Conservation (phyloP, 371 early-diverging fungal genomes). For the Thermomucor indicae-seudaticae region DNA sequence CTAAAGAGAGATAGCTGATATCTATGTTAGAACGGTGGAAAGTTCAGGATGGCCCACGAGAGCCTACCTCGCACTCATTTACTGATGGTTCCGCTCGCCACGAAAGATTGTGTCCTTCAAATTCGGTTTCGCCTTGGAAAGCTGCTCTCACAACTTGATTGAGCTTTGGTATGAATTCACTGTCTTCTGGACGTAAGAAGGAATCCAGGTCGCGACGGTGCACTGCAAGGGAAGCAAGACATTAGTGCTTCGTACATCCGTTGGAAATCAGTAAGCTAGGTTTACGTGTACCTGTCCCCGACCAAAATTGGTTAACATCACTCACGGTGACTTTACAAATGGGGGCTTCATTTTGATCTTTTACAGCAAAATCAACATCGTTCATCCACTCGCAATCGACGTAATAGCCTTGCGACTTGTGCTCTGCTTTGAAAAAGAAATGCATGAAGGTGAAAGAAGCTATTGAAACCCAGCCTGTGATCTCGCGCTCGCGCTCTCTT, state of each 20-base stretch:
- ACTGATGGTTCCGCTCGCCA: conserved; percentile 3
- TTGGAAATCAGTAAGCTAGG: too few species aligned
- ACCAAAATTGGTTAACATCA: conserved; percentile 4
- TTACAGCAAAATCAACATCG: conserved; percentile 4
- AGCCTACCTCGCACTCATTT: conserved; percentile 7
- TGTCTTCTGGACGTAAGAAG: too few species aligned
- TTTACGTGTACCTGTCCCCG: conserved; percentile 6
- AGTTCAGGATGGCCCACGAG: neutral
- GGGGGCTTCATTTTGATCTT: neutral
- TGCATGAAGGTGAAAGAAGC: too few species aligned
- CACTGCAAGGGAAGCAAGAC: too few species aligned
- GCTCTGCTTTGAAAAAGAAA: conserved; percentile 6
- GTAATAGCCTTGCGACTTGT: neutral
- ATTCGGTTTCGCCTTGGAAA: conserved; percentile 7
- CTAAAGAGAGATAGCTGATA: conserved; percentile 8
- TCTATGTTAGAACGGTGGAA: neutral
- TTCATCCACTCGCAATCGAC: conserved; percentile 10
- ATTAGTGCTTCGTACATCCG: too few species aligned
- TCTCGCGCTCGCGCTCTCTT: neutral
- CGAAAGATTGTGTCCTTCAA: conserved; percentile 5
- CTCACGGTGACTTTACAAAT: conserved; percentile 5
- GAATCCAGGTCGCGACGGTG: too few species aligned
- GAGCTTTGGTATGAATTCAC: too few species aligned
- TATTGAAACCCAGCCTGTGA: too few species aligned
- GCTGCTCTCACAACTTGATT: conserved; percentile 2